phyloP scores from a whole-genome alignment of 257 asterid genomes.

The Petunia axillaris region DNA sequence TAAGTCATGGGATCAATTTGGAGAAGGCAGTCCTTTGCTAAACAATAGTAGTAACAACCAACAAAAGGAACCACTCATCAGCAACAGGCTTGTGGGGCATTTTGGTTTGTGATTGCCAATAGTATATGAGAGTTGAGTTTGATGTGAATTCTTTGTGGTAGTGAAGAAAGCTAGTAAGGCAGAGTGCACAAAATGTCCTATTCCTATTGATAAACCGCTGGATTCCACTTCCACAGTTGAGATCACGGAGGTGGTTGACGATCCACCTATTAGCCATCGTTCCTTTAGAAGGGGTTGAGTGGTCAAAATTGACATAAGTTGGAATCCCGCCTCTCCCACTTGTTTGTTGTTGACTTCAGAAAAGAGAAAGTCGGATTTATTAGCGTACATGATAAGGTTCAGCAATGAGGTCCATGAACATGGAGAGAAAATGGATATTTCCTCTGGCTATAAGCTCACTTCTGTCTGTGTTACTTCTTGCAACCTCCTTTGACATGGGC shows the following conservation, averaged over 20 bases:
- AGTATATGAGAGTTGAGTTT: conserved; percentile 19
- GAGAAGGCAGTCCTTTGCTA: neutral
- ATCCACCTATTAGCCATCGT: neutral
- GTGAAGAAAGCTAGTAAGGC: conserved; percentile 8
- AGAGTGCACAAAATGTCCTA: neutral
- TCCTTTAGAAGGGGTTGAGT: neutral
- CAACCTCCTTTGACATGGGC: conserved; percentile 48
- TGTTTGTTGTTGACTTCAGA: conserved; percentile 25
- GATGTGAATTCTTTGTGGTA: neutral
- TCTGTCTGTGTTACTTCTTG: conserved; percentile 41
- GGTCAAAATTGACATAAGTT: neutral
- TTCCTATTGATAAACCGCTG: neutral
- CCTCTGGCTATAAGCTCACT: conserved; percentile 47
- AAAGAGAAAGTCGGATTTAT: conserved; percentile 12
- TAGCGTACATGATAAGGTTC: conserved; percentile 28
- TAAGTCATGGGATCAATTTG: neutral
- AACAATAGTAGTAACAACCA: no score
- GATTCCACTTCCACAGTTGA: neutral
- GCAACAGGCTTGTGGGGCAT: neutral
- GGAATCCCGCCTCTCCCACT: neutral
- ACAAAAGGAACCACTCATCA: neutral
- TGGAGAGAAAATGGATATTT: conserved; percentile 61
- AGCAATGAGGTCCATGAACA: conserved; percentile 46
- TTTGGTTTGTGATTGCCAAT: neutral
- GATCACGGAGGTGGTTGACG: neutral